These are phyloP conservation scores for Hamamelis virginiana DNA, from an alignment of 164 flowering plant species.

Conservation along the genomic window DNA sequence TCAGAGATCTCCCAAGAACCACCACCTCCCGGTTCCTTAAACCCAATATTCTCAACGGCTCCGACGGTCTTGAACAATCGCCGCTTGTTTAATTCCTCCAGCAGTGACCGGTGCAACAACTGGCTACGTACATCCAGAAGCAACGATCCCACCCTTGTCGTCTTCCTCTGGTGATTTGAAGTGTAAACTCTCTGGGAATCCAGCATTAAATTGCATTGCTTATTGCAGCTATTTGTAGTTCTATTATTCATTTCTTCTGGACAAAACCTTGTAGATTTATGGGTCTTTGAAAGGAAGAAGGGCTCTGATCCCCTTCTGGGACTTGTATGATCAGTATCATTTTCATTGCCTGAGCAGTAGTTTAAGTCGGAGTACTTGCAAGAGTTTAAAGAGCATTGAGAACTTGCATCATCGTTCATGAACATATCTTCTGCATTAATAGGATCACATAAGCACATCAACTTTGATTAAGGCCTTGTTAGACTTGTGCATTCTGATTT, in stretches of 20 bases:
- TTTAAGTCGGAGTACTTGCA: conserved; percentile 43
- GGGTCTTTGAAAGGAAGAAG: conserved; percentile 19
- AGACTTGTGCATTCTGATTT: no score
- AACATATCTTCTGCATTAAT: conserved; percentile 37
- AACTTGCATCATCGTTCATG: conserved; percentile 55
- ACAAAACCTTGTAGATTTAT: conserved; percentile 46
- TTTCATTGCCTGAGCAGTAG: conserved; percentile 41
- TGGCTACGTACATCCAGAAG: conserved; percentile 68
- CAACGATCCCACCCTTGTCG: conserved; percentile 41
- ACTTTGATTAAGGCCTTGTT: no score
- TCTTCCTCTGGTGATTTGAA: conserved; percentile 12
- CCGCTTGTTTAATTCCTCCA: conserved; percentile 58
- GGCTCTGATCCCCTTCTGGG: conserved; percentile 23
- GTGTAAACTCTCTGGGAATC: conserved; percentile 1
- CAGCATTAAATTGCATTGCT: background rate
- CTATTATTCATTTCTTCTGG: conserved; percentile 35
- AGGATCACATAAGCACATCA: background rate
- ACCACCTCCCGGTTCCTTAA: conserved; percentile 40
- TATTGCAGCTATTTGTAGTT: background rate
- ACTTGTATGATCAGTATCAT: conserved; percentile 22
- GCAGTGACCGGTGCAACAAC: conserved; percentile 52
- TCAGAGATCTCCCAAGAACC: background rate
- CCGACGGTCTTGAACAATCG: conserved; percentile 82
- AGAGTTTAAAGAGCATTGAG: conserved; percentile 52
- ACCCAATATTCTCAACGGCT: conserved; percentile 76